Conservation (phyloP, 192 early-diverging fungal species). For the Coemansia sp. region DNA sequence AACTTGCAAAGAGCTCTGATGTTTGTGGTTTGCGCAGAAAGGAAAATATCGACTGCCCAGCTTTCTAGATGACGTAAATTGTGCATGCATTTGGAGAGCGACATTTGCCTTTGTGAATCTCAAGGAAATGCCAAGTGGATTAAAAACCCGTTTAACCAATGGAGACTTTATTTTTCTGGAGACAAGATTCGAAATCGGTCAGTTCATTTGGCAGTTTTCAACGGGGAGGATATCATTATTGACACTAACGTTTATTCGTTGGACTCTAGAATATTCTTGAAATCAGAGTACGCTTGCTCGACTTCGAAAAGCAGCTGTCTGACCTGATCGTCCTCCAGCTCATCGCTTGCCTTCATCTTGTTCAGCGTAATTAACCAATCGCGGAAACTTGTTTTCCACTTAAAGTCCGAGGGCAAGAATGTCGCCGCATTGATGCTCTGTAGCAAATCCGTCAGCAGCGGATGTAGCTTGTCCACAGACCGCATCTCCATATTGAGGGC, state of each 20-base stretch:
- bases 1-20: no score
- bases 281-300: slow-evolving; percentile 68
- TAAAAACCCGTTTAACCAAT: no score
- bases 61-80: no score
- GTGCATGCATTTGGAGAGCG: no score
- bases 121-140: no score
- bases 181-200: no score
- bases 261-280: slow-evolving; percentile 56
- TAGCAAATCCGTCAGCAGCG: slow-evolving; percentile 79
- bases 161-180: no score
- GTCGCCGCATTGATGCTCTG: slow-evolving; percentile 83
- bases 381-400: slow-evolving; percentile 77
- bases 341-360: slow-evolving; percentile 90
- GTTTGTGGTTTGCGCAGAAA: no score
- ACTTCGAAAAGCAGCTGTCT: slow-evolving; percentile 93
- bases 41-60: no score
- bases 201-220: no score
- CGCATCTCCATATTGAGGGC: slow-evolving; percentile 76
- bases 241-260: slow-evolving; percentile 10
- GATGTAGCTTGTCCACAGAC: slow-evolving; percentile 91
- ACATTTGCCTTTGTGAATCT: no score
- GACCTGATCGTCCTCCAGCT: slow-evolving; percentile 78
- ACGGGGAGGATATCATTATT: no score
- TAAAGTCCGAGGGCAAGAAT: slow-evolving; percentile 73
- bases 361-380: slow-evolving; percentile 91